Evolutionary conservation across 371 early-diverging fungal genomes (phyloP).

Genomic region (Batrachochytrium dendrobatidis): DNA sequence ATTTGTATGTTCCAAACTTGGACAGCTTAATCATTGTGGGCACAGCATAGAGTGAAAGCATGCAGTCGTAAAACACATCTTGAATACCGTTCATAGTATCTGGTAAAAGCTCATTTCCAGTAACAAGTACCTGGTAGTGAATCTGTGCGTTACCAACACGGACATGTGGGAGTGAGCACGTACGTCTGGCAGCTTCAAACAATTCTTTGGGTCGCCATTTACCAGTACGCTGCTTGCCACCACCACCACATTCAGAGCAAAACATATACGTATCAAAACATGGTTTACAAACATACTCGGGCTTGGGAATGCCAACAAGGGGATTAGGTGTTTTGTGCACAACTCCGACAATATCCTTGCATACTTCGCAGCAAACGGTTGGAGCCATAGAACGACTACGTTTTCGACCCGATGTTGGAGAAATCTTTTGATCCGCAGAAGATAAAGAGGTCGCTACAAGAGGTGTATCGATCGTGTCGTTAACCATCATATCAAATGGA

Average conservation of each 20-base stretch:
- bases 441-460: neutral
- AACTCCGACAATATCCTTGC: slow-evolving; percentile 18
- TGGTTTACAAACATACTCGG: slow-evolving; percentile 25
- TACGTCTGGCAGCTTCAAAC: slow-evolving; percentile 29
- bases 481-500: too few relatives aligned
- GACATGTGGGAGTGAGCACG: slow-evolving; percentile 38
- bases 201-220: slow-evolving; percentile 38
- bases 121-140: slow-evolving; percentile 17
- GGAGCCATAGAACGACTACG: slow-evolving; percentile 5
- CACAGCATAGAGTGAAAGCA: slow-evolving; percentile 27
- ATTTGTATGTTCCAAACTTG: slow-evolving; percentile 7
- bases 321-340: too few relatives aligned
- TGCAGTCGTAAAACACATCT: slow-evolving; percentile 35
- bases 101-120: slow-evolving; percentile 10
- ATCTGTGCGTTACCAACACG: slow-evolving; percentile 23
- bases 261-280: slow-evolving; percentile 31
- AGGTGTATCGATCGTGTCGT: too few relatives aligned
- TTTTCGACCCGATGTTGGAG: slow-evolving; percentile 7
- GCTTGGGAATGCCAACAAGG: slow-evolving; percentile 7
- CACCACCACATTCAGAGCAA: slow-evolving; percentile 43
- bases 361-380: slow-evolving; percentile 24
- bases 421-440: neutral
- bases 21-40: slow-evolving; percentile 21
- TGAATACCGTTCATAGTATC: slow-evolving; percentile 22
- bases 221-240: slow-evolving; percentile 38